These are phyloP conservation scores for Stachybotrys chlorohalonatus DNA, from an alignment of 2,329 filamentous ascomycete species.

Conservation along the genomic window DNA sequence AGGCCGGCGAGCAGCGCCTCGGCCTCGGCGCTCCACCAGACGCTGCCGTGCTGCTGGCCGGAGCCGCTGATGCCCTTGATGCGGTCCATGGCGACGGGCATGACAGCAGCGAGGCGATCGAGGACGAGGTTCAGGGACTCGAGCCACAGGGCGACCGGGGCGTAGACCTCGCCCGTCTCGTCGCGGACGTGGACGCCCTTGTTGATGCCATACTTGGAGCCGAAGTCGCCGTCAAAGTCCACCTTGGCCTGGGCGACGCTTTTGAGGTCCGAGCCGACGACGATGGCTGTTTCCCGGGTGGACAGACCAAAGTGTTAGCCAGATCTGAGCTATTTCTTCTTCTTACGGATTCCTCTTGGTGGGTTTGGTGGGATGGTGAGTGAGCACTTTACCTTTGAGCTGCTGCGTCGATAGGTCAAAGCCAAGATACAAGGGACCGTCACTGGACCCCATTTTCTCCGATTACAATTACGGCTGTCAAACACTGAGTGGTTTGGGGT, in stretches of 20 bases:
- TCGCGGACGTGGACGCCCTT: constrained; percentile 85
- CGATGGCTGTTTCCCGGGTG: constrained; percentile 49
- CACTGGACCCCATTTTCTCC: constrained; percentile 17
- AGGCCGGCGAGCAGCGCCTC: constrained; percentile 54
- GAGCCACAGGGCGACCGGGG: constrained; percentile 89
- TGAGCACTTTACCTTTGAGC: constrained; percentile 59
- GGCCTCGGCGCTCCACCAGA: constrained; percentile 76
- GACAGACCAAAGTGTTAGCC: background rate
- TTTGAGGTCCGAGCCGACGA: constrained; percentile 74
- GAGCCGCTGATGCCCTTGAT: constrained; percentile 82
- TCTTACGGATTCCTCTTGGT: background rate
- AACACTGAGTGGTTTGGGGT: too few species aligned
- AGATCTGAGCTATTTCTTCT: too few species aligned
- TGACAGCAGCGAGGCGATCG: constrained; percentile 56
- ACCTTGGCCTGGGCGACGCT: constrained; percentile 81
- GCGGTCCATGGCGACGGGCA: constrained; percentile 54
- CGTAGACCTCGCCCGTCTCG: constrained; percentile 78
- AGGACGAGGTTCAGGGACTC: constrained; percentile 87
- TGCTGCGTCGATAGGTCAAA: constrained; percentile 97
- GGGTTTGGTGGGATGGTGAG: background rate
- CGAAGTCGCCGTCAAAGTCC: constrained; percentile 84
- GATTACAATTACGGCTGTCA: background rate
- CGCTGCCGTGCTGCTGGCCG: constrained; percentile 95
- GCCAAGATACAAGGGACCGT: constrained; percentile 68
- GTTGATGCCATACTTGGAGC: constrained; percentile 62